Conservation (phyloP, 257 asterid species). For the Lithospermum erythrorhizon region DNA sequence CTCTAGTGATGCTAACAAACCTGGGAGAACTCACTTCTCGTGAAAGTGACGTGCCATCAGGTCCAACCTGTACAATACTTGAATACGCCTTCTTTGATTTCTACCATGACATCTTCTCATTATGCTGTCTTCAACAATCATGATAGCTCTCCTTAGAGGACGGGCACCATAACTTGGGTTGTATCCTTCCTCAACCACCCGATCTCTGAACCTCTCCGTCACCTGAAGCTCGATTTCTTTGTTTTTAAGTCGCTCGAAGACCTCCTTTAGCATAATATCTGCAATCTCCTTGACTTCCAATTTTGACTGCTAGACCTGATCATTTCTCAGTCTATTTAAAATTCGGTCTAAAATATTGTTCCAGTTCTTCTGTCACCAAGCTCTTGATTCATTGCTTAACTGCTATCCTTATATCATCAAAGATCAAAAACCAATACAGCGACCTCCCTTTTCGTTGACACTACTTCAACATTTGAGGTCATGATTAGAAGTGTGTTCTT, state of each 20-base stretch:
- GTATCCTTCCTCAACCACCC: slow-evolving; percentile 41
- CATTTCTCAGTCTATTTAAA: slow-evolving; percentile 54
- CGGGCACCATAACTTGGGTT: slow-evolving; percentile 51
- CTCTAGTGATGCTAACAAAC: slow-evolving; percentile 17
- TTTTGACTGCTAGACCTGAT: slow-evolving; percentile 37
- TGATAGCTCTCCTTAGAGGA: slow-evolving; percentile 46
- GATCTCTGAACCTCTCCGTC: slow-evolving; percentile 30
- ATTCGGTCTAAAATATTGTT: slow-evolving; percentile 47
- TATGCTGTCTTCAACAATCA: slow-evolving; percentile 41
- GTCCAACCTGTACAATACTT: slow-evolving; percentile 38
- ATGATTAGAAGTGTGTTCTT: slow-evolving; percentile 43
- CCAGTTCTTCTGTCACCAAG: slow-evolving; percentile 27
- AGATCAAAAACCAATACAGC: slow-evolving; percentile 37
- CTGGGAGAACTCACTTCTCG: too few species aligned
- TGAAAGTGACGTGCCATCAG: slow-evolving; percentile 37
- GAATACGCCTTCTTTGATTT: slow-evolving; percentile 30
- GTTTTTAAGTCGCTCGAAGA: slow-evolving; percentile 24
- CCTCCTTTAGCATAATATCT: slow-evolving; percentile 42
- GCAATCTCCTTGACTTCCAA: slow-evolving; percentile 36
- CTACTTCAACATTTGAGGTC: slow-evolving; percentile 54
- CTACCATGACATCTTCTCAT: slow-evolving; percentile 40
- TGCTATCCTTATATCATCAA: slow-evolving; percentile 36
- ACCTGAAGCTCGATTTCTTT: slow-evolving; percentile 35
- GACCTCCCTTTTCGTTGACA: slow-evolving; percentile 29
- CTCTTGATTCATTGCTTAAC: slow-evolving; percentile 31